Conservation (phyloP, 495 filamentous ascomycete species). For the Penicillium paradoxum region DNA sequence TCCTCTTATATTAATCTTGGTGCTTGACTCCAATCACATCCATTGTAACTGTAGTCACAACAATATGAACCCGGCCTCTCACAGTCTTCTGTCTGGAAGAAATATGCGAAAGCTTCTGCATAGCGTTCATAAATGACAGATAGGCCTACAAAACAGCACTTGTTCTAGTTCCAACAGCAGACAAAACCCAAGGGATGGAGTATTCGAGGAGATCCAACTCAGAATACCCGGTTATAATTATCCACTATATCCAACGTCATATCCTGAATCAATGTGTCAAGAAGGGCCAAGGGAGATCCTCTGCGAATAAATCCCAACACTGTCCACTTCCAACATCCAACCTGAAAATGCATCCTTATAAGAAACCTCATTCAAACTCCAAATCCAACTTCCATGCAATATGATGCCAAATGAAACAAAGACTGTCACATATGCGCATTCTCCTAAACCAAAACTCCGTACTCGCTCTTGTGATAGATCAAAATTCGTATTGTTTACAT, state of each 20-base stretch:
- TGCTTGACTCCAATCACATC: too few relatives aligned
- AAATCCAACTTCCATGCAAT: background rate
- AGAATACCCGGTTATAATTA: background rate
- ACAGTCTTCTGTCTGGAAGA: slow-evolving; percentile 51
- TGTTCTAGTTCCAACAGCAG: too few relatives aligned
- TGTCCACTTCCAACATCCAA: background rate
- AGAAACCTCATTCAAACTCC: slow-evolving; percentile 3
- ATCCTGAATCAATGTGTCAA: background rate
- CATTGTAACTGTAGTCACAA: too few relatives aligned
- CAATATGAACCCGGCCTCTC: too few relatives aligned
- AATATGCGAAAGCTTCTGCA: slow-evolving; percentile 55
- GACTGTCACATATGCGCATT: background rate
- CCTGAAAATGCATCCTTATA: slow-evolving; percentile 2
- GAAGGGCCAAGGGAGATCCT: background rate
- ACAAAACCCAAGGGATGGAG: slow-evolving; percentile 32
- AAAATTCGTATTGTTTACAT: slow-evolving; percentile 27
- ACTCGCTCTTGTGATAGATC: background rate
- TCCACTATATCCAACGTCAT: background rate
- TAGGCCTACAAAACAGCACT: slow-evolving; percentile 51
- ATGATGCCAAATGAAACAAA: background rate
- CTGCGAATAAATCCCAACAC: background rate
- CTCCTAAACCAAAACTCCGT: slow-evolving; percentile 11
- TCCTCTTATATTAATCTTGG: too few relatives aligned
- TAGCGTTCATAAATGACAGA: slow-evolving; percentile 52
- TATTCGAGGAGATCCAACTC: background rate